Base-by-base conservation (phyloP, 73 alveolate species). In the Stentor roeselii region DNA sequence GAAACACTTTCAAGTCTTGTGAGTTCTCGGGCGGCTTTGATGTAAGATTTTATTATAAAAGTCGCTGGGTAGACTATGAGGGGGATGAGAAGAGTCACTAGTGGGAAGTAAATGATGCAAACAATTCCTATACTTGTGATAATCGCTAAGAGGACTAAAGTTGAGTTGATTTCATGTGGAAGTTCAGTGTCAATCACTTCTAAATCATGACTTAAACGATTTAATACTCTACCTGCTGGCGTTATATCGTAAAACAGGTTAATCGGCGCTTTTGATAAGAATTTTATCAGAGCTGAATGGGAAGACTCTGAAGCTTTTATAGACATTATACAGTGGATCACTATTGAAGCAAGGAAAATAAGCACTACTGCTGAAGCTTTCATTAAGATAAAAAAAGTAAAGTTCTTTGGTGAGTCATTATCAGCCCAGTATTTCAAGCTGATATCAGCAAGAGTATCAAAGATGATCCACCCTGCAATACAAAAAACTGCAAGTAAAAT, bases 181-280 rank as follows among this genome's bases (percentile, higher is more conserved):
- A 67, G 15, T 21, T 67, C 37, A 14, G 21, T 40, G 34, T 93
- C 96, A 42, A 91, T 80, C 40, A 76, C 88, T 34, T 86, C 85
- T 42, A 91, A 67, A 83, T 93, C 98, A 38, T 92, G 89, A 75
- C 93, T 83, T 60, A 93, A 86, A 58, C 96, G 84, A 82, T 95
- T 95, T 75, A 93, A 84, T 59, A 96, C 91, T 41, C 94, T 94
- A 27, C 99, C 99, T 59, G 89, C 83, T 0, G 98, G 99, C 4
- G 98, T 97, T 15, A 95, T 93, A 86, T 96, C 99, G 67, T 90
- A 97, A 92, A 86, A 96, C 58, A 91, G 85, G 82, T 89, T 87
- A 78, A 96, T 87, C n/a, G 99, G 98, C 59, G 98, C 96, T 14
- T 76, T 75, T 27, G 93, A 41, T 36, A 96, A 83, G 60, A 85